These are phyloP conservation scores for Apophysomyces trapeziformis DNA, from an alignment of 371 early-diverging fungal species.

Conservation along the genomic window DNA sequence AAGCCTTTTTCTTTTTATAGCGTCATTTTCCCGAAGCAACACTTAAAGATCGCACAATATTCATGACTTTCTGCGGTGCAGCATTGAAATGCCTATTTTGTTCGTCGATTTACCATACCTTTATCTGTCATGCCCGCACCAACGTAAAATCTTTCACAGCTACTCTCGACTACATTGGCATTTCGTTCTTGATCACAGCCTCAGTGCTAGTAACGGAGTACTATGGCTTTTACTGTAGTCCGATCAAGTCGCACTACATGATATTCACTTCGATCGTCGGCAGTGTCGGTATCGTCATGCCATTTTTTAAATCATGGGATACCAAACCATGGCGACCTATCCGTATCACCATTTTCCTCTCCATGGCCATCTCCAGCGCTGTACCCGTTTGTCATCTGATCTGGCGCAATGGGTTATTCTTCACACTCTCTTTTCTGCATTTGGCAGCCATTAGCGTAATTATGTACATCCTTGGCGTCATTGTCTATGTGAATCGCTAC, in stretches of 20 bases:
- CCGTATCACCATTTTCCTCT: conserved; percentile 64
- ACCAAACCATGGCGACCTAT: conserved; percentile 56
- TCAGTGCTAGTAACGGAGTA: conserved; percentile 63
- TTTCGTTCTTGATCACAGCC: conserved; percentile 70
- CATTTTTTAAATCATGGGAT: conserved; percentile 64
- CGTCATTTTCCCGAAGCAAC: conserved; percentile 57
- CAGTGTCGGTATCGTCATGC: conserved; percentile 60
- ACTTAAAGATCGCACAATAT: conserved; percentile 55
- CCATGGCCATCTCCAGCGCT: conserved; percentile 65
- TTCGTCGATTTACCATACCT: conserved; percentile 73
- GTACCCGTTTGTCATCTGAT: conserved; percentile 63
- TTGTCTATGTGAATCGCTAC: conserved; percentile 61
- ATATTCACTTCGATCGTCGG: conserved; percentile 62
- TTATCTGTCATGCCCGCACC: conserved; percentile 64
- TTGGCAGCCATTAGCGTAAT: conserved; percentile 54
- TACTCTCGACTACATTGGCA: conserved; percentile 74
- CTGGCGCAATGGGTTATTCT: conserved; percentile 43
- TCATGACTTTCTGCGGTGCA: conserved; percentile 63
- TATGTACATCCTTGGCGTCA: conserved; percentile 63
- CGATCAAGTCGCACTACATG: conserved; percentile 53
- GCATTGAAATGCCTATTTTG: conserved; percentile 72
- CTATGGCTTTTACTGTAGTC: conserved; percentile 69
- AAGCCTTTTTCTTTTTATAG: conserved; percentile 19
- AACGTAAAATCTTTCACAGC: conserved; percentile 66
- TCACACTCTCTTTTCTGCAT: conserved; percentile 52